Percentiles rank a stretch among this genome's conserved stretches.
These are phyloP conservation scores for Fusarium beomiforme DNA, from an alignment of 2,329 filamentous ascomycete genomes.

Conservation along the genomic window DNA sequence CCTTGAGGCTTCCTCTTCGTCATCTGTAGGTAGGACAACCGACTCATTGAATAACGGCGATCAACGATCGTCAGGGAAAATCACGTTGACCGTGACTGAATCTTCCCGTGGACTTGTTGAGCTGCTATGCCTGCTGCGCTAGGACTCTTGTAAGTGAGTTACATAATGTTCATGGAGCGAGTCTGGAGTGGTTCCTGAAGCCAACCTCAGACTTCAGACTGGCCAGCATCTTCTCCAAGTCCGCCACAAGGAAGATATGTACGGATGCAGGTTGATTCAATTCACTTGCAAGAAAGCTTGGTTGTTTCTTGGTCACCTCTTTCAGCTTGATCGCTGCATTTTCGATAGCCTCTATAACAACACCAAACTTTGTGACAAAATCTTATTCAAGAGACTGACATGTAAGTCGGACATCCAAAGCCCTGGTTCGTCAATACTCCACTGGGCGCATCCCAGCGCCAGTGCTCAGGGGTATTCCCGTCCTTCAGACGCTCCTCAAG, in stretches of 20 bases:
- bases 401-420: slow-evolving; percentile 22
- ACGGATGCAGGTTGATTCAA: not conserved
- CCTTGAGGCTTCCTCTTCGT: slow-evolving; percentile 4
- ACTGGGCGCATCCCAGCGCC: slow-evolving; percentile 44
- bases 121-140: not conserved
- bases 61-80: slow-evolving; percentile 32
- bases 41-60: slow-evolving; percentile 12
- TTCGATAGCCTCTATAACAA: not conserved
- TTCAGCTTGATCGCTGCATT: not conserved
- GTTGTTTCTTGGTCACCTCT: not conserved
- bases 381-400: slow-evolving; percentile 28
- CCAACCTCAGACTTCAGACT: slow-evolving; percentile 14
- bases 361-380: slow-evolving; percentile 7
- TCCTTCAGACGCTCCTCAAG: slow-evolving; percentile 26
- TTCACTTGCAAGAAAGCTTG: not conserved
- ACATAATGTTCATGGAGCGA: slow-evolving; percentile 3
- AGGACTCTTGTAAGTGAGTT: slow-evolving; percentile 17
- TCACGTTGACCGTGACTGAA: slow-evolving; percentile 23
- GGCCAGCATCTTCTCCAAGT: slow-evolving; percentile 1
- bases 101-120: not conserved
- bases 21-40: slow-evolving; percentile 27
- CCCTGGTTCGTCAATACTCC: slow-evolving; percentile 32
- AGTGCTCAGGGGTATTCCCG: slow-evolving; percentile 40
- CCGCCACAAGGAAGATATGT: slow-evolving; percentile 10
- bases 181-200: slow-evolving; percentile 15